Percentiles rank a stretch among this genome's conserved stretches.
Evolutionary conservation across 1,139 yeast species (phyloP).

Genomic region (Debaryomycetaceae sp.): DNA sequence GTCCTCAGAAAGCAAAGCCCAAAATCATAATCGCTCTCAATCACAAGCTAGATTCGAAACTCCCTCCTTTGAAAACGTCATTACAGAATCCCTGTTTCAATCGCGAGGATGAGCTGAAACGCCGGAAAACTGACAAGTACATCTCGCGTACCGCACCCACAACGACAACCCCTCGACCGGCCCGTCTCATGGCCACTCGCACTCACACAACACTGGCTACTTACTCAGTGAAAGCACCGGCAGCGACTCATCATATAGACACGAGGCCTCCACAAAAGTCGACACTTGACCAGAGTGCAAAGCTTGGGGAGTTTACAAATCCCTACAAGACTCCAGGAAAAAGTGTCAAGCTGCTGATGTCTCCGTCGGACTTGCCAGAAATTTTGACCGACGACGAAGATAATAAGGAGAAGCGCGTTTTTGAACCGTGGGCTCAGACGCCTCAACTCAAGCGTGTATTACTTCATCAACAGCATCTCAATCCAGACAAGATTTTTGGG

Average conservation of each 20-base stretch:
- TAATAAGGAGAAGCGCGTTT: conserved; percentile 32
- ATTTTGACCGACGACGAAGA: conserved; percentile 49
- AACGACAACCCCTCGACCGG: conserved; percentile 11
- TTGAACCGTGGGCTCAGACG: conserved; percentile 71
- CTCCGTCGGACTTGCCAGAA: conserved; percentile 33
- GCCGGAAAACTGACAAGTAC: conserved; percentile 2
- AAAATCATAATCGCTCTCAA: conserved; percentile 27
- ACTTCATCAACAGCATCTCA: conserved; percentile 53
- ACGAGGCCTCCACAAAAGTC: background rate
- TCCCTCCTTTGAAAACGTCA: conserved; percentile 5
- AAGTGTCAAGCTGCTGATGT: conserved; percentile 7
- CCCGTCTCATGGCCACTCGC: conserved; percentile 4
- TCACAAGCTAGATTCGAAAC: conserved; percentile 18
- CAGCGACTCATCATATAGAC: background rate
- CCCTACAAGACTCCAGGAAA: conserved; percentile 10
- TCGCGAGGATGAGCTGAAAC: background rate
- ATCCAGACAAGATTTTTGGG: conserved; percentile 77
- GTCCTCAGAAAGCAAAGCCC: conserved; percentile 20
- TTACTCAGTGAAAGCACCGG: background rate
- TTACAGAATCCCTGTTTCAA: background rate
- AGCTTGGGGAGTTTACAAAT: conserved; percentile 5
- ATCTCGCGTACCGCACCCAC: conserved; percentile 1
- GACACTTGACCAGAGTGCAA: conserved; percentile 3
- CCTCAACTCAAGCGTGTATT: conserved; percentile 55
- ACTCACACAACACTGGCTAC: background rate